phyloP scores from a whole-genome alignment of 2,329 filamentous ascomycete species.

The Paecilomyces sp. region DNA sequence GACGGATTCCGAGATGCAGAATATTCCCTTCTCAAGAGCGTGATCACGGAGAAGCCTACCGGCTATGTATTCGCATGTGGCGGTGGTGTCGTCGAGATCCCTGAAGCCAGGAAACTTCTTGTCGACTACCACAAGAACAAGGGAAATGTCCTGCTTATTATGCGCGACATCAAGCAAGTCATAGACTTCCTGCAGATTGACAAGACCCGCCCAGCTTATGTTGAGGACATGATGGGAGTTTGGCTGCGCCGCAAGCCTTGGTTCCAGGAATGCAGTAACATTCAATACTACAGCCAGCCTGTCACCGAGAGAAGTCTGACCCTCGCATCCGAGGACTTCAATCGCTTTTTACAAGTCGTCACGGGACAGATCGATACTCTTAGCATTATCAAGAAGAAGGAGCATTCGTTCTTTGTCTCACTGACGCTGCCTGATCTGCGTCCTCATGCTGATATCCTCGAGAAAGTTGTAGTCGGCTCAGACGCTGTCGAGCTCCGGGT shows the following conservation, averaged over 20 bases:
- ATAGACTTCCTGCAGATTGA: constrained; percentile 84
- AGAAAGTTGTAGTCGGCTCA: constrained; percentile 69
- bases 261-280: constrained; percentile 90
- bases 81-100: constrained; percentile 83
- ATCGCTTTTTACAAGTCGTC: constrained; percentile 63
- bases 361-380: constrained; percentile 54
- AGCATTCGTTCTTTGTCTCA: constrained; percentile 84
- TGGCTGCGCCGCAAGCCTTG: constrained; percentile 84
- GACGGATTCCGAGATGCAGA: constrained; percentile 79
- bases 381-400: constrained; percentile 54
- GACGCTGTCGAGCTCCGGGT: constrained; percentile 94
- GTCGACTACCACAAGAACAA: constrained; percentile 65
- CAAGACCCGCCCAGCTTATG: constrained; percentile 84
- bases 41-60: constrained; percentile 65
- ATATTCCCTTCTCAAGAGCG: constrained; percentile 62
- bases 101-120: constrained; percentile 70
- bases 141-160: constrained; percentile 79
- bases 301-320: constrained; percentile 45
- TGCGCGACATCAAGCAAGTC: constrained; percentile 79
- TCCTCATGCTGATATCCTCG: constrained; percentile 57
- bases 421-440: constrained; percentile 73
- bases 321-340: constrained; percentile 60
- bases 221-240: constrained; percentile 84
- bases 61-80: constrained; percentile 88
- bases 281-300: constrained; percentile 80